phyloP scores from a whole-genome alignment of 768 basidiomycete species.

The Boletus patriciae region DNA sequence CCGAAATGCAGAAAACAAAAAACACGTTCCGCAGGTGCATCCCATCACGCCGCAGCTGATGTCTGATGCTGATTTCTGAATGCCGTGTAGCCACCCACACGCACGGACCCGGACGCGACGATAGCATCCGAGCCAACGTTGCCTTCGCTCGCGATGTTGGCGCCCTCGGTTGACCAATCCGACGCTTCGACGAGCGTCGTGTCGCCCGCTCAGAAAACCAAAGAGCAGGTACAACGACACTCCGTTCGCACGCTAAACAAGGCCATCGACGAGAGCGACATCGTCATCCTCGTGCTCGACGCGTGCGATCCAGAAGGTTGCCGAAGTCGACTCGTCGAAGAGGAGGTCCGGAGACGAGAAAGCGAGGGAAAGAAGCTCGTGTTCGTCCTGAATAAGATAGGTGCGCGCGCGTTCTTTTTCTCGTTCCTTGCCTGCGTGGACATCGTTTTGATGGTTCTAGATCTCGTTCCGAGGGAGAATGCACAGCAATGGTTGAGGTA shows the following conservation, averaged over 20 bases:
- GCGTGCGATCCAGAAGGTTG: conserved; percentile 96
- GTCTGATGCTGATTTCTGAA: neutral
- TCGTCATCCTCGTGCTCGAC: conserved; percentile 87
- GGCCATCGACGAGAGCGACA: conserved; percentile 92
- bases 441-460: conserved; percentile 39
- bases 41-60: neutral
- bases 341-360: conserved; percentile 85
- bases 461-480: conserved; percentile 85
- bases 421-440: no score
- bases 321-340: conserved; percentile 87
- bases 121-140: conserved; percentile 78
- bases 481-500: conserved; percentile 89
- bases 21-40: conserved; percentile 39
- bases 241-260: conserved; percentile 82
- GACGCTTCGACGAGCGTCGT: conserved; percentile 35
- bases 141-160: conserved; percentile 56
- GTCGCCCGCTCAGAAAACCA: conserved; percentile 47
- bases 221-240: conserved; percentile 67
- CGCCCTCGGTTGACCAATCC: conserved; percentile 33
- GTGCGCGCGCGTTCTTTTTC: conserved; percentile 43
- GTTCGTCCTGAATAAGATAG: conserved; percentile 99
- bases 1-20: conserved; percentile 53
- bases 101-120: conserved; percentile 49
- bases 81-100: conserved; percentile 23
- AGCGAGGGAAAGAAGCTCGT: conserved; percentile 90